phyloP scores from a whole-genome alignment of 116 monocot genomes.

The Posidonia oceanica region DNA sequence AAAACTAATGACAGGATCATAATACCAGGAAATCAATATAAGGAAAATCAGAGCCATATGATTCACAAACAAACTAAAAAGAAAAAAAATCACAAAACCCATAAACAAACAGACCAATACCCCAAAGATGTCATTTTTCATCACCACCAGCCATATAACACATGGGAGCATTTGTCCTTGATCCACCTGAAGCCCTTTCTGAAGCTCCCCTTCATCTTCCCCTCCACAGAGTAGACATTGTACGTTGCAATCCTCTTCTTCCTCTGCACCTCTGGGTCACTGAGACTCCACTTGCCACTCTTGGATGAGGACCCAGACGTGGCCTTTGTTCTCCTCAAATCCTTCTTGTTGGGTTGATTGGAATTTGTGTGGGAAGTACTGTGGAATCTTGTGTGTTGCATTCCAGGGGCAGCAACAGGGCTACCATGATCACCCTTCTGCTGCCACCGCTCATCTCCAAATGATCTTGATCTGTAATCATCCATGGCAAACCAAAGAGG shows the following conservation, averaged over 20 bases:
- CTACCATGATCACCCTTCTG: constrained; percentile 30
- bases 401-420: not conserved
- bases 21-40: not conserved
- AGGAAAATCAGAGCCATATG: not conserved
- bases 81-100: not conserved
- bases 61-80: not conserved
- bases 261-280: constrained; percentile 84
- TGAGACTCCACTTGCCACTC: constrained; percentile 23
- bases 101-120: not conserved
- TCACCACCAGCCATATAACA: constrained; percentile 62
- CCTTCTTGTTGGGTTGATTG: not conserved
- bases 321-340: constrained; percentile 1
- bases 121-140: not conserved
- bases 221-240: constrained; percentile 74
- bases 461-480: constrained; percentile 45
- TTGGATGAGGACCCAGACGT: not conserved
- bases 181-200: constrained; percentile 78
- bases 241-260: constrained; percentile 81
- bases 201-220: constrained; percentile 79
- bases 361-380: constrained; percentile 21
- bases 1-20: not conserved
- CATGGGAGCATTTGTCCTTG: constrained; percentile 56
- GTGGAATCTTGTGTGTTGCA: constrained; percentile 35
- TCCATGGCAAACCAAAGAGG: constrained; percentile 23
- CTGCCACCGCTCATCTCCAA: constrained; percentile 11